A percentile compares a stretch with the other conserved stretches of the same genome.
phyloP scores from a whole-genome alignment of 345 rosid species.

The Melaleuca alternifolia region DNA sequence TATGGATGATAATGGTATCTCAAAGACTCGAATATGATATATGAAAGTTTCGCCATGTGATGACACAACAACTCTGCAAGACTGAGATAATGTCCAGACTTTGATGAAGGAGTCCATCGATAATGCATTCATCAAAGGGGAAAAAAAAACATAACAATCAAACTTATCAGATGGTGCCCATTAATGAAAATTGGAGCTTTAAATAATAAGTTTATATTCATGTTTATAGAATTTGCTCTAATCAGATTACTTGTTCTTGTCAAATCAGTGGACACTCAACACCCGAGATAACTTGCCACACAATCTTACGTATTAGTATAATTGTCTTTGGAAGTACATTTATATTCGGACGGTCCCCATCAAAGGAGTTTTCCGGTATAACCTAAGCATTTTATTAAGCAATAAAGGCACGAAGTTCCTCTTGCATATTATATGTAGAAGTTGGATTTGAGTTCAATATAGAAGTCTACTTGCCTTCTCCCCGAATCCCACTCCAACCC shows the following conservation, averaged over 20 bases:
- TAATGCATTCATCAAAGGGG: background rate
- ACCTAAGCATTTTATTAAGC: background rate
- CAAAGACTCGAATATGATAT: background rate
- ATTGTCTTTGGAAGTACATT: background rate
- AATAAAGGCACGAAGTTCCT: background rate
- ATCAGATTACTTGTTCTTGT: background rate
- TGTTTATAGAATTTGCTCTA: background rate
- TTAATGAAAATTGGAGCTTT: background rate
- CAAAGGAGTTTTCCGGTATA: background rate
- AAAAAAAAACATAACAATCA: background rate
- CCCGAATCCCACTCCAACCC: conserved; percentile 1
- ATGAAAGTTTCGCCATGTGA: background rate
- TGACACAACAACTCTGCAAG: background rate
- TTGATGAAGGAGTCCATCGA: background rate
- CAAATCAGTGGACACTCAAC: background rate
- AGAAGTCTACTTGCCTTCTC: background rate
- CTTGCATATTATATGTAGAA: background rate
- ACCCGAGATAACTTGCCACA: background rate
- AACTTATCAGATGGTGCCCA: background rate
- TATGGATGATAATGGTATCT: background rate
- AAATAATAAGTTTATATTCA: background rate
- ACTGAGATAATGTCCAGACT: background rate
- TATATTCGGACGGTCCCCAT: background rate
- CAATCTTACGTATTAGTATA: background rate
- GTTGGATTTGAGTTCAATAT: conserved; percentile 2